Base-by-base conservation (phyloP, 805 yeast species). In the Starmerella khaoyaiensis region DNA sequence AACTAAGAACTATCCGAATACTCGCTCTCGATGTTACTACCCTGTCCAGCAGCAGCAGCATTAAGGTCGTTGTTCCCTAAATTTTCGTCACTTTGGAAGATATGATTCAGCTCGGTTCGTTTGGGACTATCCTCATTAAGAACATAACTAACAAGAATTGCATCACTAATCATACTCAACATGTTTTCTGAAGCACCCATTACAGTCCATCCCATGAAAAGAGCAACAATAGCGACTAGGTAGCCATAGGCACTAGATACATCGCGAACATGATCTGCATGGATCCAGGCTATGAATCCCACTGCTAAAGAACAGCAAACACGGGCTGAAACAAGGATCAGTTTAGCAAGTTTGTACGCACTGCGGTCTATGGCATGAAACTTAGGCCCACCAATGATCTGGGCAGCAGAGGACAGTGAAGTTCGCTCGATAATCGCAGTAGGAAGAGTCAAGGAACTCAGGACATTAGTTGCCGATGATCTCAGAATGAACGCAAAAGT, bases 171-270 rank as follows among this genome's bases (percentile, higher is more conserved):
- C 56, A 57, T 61, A 40, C 59, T 49, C 34, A 63, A 49, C 11
- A 59, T 55, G 12, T 63, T 63, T 40, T 63, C 68, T 8, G 64
- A 59, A 6, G 64, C 59, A 4, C 67, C 68, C 17, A 62, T 53
- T 5, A 63, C 56, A 14, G 61, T 57, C 65, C 65, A 63, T 11
- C 65, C 67, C 10, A 61, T 54, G 32, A 57, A 54, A 18, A 58
- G 59, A 3, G 62, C 62, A 8, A 62, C 42, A 8, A 63, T 41
- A 2, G 64, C 68, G 10, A 63, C 57, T 3, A 59, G 44, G 36
- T 61, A 63, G 4, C 64, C 65, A 36, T 61, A 62, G 5, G 57
- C 50, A 31, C 60, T 51, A 20, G 63, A 60, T 9, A 49, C 52
- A 18, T 53, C 51, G 23, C 50, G 51, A 15, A 49, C 44, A 25